phyloP scores from a whole-genome alignment of 2,329 filamentous ascomycete species.

The Tricladium varicosporioides region DNA sequence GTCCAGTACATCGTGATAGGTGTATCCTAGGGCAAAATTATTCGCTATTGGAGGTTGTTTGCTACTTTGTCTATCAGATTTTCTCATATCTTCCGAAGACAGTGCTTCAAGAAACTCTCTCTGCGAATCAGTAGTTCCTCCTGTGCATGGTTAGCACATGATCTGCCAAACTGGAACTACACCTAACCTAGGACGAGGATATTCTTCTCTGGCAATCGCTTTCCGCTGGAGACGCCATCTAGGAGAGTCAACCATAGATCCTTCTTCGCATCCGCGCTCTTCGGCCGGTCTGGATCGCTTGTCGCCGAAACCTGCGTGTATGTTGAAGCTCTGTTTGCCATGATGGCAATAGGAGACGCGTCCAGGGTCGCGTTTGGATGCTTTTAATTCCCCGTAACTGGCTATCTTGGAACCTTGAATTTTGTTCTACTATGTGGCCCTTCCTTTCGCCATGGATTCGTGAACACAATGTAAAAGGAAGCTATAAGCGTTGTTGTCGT shows the following conservation, averaged over 20 bases:
- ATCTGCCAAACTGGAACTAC: neutral
- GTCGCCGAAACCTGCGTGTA: slow-evolving; percentile 56
- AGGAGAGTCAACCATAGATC: slow-evolving; percentile 95
- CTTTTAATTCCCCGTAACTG: no score
- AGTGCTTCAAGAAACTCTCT: slow-evolving; percentile 74
- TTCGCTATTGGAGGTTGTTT: slow-evolving; percentile 81
- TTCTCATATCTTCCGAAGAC: slow-evolving; percentile 39
- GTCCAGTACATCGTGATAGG: slow-evolving; percentile 91
- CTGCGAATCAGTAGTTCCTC: slow-evolving; percentile 79
- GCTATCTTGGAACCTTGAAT: slow-evolving; percentile 1
- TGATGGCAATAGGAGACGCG: slow-evolving; percentile 17
- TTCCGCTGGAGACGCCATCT: slow-evolving; percentile 84
- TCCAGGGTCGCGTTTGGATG: slow-evolving; percentile 20
- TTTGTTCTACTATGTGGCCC: neutral
- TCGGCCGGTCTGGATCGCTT: slow-evolving; percentile 52
- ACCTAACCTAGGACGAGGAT: slow-evolving; percentile 75
- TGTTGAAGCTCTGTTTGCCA: slow-evolving; percentile 34
- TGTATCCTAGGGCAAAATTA: slow-evolving; percentile 89
- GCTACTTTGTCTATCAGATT: slow-evolving; percentile 51
- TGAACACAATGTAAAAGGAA: neutral
- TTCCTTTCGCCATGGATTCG: neutral
- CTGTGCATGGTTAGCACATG: slow-evolving; percentile 43
- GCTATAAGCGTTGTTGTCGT: neutral
- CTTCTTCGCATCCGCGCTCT: slow-evolving; percentile 71
- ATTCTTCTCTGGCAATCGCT: slow-evolving; percentile 88